Evolutionary conservation across 2,329 filamentous ascomycete species (phyloP), one percentile per base, ranked within the genome.

Genomic region (Pestalotiopsis sp.): DNA sequence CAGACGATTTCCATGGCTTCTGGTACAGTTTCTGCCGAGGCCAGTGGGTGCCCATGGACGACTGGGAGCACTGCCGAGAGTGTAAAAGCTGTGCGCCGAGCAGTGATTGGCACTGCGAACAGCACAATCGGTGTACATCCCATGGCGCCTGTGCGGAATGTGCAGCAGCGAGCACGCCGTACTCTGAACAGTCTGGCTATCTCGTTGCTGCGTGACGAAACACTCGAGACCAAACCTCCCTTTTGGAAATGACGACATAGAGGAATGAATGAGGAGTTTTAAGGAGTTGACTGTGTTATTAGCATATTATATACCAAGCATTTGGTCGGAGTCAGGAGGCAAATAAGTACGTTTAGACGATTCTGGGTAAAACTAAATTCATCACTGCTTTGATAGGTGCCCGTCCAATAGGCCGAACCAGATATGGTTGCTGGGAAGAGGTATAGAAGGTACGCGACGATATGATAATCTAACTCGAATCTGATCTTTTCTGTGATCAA

Each of bases 11-110:
- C 67, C 62, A 77, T 62, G 77, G 77, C 25, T 74, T 72, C 68
- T 75, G 74, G 71, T 79, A 79, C 67, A 78, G 77, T 69, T 79
- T 79, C 67, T 79, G 77, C 68, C 70, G 72, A 62, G 72, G 76
- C 38, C 71, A 73, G 38, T 79, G 77, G 77, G 75, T 78, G 13
- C 65, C 69, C 9, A 70, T 72, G 45, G 72, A 77, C 31, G 67
- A 69, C 55, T 77, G 74, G 74, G 70, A 77, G 14, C 77, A 79
- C 63, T 79, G 77, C 67, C 70, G 74, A 49, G 76, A 79, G 71
- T 79, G 77, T 63, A 73, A 73, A 20, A 39, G 70, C 64, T 79
- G 77, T 64, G 73, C 74, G 25, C 69, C 76, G 23, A 76, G 70
- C 63, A 68, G 45, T 17, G 77, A 79, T 59, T 79, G 77, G 77